Conservation (phyloP, 257 asterid genomes). For the Gentiana straminea region DNA sequence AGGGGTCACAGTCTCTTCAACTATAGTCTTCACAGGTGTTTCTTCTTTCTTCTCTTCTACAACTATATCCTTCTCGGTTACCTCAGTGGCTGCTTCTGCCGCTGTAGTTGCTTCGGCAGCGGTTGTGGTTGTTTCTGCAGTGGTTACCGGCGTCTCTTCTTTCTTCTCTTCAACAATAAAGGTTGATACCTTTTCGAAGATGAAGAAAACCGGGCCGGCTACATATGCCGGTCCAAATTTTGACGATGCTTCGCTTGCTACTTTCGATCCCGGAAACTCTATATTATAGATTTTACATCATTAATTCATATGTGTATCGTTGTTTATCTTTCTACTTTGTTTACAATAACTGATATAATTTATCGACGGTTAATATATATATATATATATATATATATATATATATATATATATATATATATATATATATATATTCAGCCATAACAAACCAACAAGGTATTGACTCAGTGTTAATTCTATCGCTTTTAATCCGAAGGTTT, state of each 20-base stretch:
- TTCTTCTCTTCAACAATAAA: constrained; percentile 35
- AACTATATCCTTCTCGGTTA: constrained; percentile 47
- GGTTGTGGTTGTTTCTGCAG: constrained; percentile 10
- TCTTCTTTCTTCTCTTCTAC: constrained; percentile 30
- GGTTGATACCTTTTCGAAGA: constrained; percentile 63
- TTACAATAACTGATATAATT: no score
- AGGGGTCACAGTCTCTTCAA: constrained; percentile 10
- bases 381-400: no score
- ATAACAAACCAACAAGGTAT: no score
- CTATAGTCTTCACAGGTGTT: constrained; percentile 8
- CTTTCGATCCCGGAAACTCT: constrained; percentile 81
- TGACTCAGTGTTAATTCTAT: no score
- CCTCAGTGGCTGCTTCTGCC: constrained; percentile 10
- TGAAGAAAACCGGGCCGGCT: constrained; percentile 56
- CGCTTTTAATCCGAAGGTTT: no score
- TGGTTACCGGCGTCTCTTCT: constrained; percentile 20
- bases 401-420: no score
- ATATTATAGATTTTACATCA: not conserved
- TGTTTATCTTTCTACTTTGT: no score
- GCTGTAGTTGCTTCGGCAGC: no score
- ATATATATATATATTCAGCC: no score
- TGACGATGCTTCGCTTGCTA: constrained; percentile 47
- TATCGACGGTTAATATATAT: no score
- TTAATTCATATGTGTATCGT: no score
- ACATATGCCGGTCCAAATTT: constrained; percentile 53